Evolutionary conservation across 257 asterid genomes (phyloP).

Genomic region (Datura wrightii): DNA sequence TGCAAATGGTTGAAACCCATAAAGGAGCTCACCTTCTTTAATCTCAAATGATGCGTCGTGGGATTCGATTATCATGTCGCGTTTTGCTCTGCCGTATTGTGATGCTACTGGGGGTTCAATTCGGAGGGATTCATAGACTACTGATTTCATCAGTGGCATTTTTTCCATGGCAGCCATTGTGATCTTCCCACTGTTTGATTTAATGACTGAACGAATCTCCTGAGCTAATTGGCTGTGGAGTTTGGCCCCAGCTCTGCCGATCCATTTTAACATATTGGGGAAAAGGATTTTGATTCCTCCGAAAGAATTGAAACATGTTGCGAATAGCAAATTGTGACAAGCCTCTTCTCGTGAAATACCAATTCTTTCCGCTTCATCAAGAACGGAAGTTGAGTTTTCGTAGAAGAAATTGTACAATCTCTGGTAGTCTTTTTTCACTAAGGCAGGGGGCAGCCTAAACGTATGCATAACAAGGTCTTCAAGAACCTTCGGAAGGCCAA

Average conservation of each 20-base stretch:
- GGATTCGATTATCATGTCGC: slow-evolving; percentile 64
- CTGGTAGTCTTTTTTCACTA: slow-evolving; percentile 66
- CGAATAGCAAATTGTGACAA: slow-evolving; percentile 71
- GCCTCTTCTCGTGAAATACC: slow-evolving; percentile 78
- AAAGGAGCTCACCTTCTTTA: slow-evolving; percentile 71
- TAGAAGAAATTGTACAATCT: slow-evolving; percentile 65
- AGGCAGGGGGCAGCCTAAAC: slow-evolving; percentile 60
- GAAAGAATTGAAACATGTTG: slow-evolving; percentile 83
- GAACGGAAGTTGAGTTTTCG: slow-evolving; percentile 53
- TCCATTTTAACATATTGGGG: slow-evolving; percentile 78
- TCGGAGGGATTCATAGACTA: slow-evolving; percentile 72
- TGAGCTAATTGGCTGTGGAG: slow-evolving; percentile 62
- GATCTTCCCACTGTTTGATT: slow-evolving; percentile 50
- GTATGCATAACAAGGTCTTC: slow-evolving; percentile 73
- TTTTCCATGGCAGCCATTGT: slow-evolving; percentile 68
- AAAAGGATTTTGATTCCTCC: slow-evolving; percentile 83
- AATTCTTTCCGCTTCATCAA: slow-evolving; percentile 63
- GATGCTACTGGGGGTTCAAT: slow-evolving; percentile 83
- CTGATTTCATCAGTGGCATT: slow-evolving; percentile 85
- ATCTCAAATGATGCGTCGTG: slow-evolving; percentile 77
- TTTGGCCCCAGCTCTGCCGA: slow-evolving; percentile 70
- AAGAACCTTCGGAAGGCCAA: slow-evolving; percentile 60
- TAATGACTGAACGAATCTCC: slow-evolving; percentile 67
- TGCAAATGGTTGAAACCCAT: slow-evolving; percentile 88
- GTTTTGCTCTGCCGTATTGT: slow-evolving; percentile 76